Evolutionary conservation across 495 filamentous ascomycete genomes (phyloP), one percentile per base, ranked within the genome.

Genomic region (Patellaria atrata): DNA sequence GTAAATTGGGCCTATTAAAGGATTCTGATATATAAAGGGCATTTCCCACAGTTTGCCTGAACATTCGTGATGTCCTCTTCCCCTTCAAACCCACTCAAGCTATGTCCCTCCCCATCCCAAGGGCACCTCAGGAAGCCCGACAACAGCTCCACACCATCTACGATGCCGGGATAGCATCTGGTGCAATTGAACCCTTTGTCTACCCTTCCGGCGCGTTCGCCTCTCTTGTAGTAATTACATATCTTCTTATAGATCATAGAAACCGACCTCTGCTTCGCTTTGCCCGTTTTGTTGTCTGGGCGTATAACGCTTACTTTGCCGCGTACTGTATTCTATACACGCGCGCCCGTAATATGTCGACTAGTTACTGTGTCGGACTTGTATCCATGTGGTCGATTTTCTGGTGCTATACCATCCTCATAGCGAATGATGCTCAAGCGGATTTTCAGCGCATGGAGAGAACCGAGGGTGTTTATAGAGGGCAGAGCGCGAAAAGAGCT

Each of bases 341-440:
- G n/a, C 56, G 67, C 22, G 70, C 71, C 30, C 39, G 65, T 1
- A 64, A 68, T 30, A 69, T 74, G 30, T 77, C 65, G 2, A 54
- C 68, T 27, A 70, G 72, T 0, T 85, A 82, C 45, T 71, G 68
- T n/a, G 57, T 71, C 13, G 84, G 84, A 0, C 40, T 87, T 32
- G 48, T 78, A 15, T 61, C 61, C 0, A 61, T 64, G 9, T 91
- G 79, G 77, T 63, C 64, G 24, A 63, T 72, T 14, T 52, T 89
- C 8, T 84, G 77, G 78, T 59, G 53, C 34, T 55, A 63, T 10
- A 64, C 64, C 0, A 50, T 82, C 44, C 50, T 89, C 19, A 46
- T 85, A 2, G 74, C 73, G 43, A 70, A 68, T 37, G 65, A 74
- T 44, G 63, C 69, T 3, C 76, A 87, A 51, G 60, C 52, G 35